Evolutionary conservation across 768 basidiomycete genomes (phyloP), one percentile per base, ranked within the genome.

Genomic region (Rickenella mellea): DNA sequence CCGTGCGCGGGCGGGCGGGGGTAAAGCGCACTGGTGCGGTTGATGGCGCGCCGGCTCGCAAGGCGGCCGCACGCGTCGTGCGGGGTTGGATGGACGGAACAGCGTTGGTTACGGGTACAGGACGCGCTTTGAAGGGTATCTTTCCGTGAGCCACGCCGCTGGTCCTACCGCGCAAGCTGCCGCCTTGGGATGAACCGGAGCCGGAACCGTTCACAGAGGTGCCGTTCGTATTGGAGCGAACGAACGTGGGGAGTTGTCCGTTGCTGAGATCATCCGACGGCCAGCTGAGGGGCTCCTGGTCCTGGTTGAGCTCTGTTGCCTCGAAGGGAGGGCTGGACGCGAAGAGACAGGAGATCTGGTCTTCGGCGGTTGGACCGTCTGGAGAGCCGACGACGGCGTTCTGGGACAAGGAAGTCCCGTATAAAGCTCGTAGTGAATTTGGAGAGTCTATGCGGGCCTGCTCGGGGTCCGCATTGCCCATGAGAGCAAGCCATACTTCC

Each of bases 241-340:
- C 48, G 2, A 68, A 65, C 40, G 47, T 48, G 5, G 53, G 45
- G 9, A 45, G 42, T 25, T 43, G 30, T 2, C 33, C 25, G 15
- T 65, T 64, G 46, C 68, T 57, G 20, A 62, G 61, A 12, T 50
- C 58, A 44, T 64, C 63, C 19, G 59, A 56, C 20, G 63, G 61
- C 35, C 53, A 60, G 5, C 15, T n/a, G 15, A 21, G 35, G 22
- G 39, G 40, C 26, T 47, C 51, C 20, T 51, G 56, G 55, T 61
- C 64, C 2, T 67, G 55, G 1, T 81, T 80, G 9, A 87, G 71
- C 26, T 85, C 83, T 3, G 70, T 58, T 4, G 74, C 66, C 2
- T 78, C 80, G 64, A 88, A 88, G 1, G 84, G 84, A 4, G 88
- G 88, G 1, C 86, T 88, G 7, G 83, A 88, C 3, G 70, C 82